A percentile compares a stretch with the other conserved stretches of the same genome.
Evolutionary conservation across 306 rosid genomes (phyloP).

Genomic region (Trichosanthes truncata): DNA sequence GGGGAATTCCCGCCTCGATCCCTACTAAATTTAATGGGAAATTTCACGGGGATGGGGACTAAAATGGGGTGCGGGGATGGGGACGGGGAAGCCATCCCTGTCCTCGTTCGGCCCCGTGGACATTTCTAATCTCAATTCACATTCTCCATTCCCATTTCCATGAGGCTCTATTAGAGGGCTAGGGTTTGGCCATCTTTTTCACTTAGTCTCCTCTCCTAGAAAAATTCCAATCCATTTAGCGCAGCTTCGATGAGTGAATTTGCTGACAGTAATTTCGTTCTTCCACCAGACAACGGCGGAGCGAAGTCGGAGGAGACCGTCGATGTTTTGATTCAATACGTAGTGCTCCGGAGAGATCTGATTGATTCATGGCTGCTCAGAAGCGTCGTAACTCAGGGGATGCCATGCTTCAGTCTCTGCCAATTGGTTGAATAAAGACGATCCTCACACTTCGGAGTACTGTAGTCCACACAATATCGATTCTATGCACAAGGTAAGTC

Average conservation of each 20-base stretch:
- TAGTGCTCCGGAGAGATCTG: conserved; percentile 90
- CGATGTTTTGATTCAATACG: conserved; percentile 64
- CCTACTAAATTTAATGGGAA: too few relatives aligned
- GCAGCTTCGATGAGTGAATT: conserved; percentile 56
- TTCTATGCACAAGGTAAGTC: conserved; percentile 67
- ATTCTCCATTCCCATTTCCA: conserved; percentile 11
- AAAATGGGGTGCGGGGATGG: too few relatives aligned
- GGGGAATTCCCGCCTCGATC: too few relatives aligned
- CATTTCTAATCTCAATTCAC: conserved; percentile 25
- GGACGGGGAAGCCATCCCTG: too few relatives aligned
- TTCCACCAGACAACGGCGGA: conserved; percentile 15
- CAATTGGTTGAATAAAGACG: conserved; percentile 60
- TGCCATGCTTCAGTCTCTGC: conserved; percentile 89
- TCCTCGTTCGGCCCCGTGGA: too few relatives aligned
- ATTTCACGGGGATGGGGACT: too few relatives aligned
- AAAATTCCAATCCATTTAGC: conserved; percentile 23
- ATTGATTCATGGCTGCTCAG: conserved; percentile 81
- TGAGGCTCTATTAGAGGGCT: not conserved
- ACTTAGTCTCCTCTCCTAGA: not conserved
- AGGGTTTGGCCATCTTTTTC: conserved; percentile 11
- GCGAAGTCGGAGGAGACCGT: conserved; percentile 16
- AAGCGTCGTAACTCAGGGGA: conserved; percentile 74
- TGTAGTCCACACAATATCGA: conserved; percentile 66
- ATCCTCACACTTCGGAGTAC: conserved; percentile 42
- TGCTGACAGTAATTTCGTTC: conserved; percentile 5